phyloP scores from a whole-genome alignment of 2,329 filamentous ascomycete species.

The Erysiphe neolycopersici region DNA sequence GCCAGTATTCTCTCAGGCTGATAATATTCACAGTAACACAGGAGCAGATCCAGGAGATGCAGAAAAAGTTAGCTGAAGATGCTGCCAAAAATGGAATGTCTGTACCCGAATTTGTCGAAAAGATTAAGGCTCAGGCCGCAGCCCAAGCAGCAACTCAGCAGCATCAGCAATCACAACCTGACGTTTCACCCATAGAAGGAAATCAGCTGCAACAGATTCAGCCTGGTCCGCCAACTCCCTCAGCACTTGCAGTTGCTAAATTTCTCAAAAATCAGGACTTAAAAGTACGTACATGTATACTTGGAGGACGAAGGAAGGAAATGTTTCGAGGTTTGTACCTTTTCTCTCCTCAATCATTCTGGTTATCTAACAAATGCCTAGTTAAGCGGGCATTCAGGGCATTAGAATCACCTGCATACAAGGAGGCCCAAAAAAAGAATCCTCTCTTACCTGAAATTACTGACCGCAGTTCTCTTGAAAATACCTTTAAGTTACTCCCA shows the following conservation, averaged over 20 bases:
- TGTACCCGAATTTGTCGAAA: conserved; percentile 58
- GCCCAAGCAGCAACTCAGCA: conserved; percentile 15
- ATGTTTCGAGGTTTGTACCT: conserved; percentile 61
- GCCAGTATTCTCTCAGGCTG: neutral
- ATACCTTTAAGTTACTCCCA: conserved; percentile 81
- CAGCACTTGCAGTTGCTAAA: conserved; percentile 67
- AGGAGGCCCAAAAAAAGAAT: conserved; percentile 75
- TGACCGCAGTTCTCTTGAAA: conserved; percentile 70
- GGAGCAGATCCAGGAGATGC: conserved; percentile 66
- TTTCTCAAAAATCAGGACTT: conserved; percentile 65
- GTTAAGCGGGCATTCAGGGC: conserved; percentile 91
- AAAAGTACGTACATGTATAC: conserved; percentile 72
- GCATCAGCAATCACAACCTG: conserved; percentile 17
- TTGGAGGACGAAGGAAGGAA: conserved; percentile 90
- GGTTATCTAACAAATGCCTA: conserved; percentile 14
- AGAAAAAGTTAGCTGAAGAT: conserved; percentile 56
- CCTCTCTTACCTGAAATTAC: conserved; percentile 66
- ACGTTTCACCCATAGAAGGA: conserved; percentile 19
- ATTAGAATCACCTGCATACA: conserved; percentile 67
- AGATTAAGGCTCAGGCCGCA: conserved; percentile 29
- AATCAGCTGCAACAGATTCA: conserved; percentile 38
- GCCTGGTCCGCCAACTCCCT: conserved; percentile 63
- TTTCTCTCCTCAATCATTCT: neutral
- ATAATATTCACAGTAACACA: conserved; percentile 16
- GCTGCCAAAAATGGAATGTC: conserved; percentile 65